Evolutionary conservation across 139 green algal species (phyloP).

Genomic region (Chlorella sp.): DNA sequence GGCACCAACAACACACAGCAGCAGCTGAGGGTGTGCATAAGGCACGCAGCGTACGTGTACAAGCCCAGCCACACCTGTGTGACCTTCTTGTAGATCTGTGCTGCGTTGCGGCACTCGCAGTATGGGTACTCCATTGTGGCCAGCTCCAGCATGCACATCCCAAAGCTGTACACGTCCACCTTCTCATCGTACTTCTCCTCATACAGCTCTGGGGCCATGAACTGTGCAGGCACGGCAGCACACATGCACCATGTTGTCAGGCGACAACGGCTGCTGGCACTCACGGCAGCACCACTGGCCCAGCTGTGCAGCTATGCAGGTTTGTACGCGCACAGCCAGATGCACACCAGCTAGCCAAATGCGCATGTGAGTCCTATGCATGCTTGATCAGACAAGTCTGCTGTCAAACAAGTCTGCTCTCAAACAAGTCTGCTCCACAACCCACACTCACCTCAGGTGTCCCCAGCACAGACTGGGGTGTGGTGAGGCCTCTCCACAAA

Average conservation of each 20-base stretch:
- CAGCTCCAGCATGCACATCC: slow-evolving; percentile 98
- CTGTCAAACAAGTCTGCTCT: no score
- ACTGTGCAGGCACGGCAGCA: slow-evolving; percentile 56
- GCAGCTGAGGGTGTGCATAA: no score
- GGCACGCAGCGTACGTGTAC: no score
- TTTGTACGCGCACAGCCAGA: no score
- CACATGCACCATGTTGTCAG: background rate
- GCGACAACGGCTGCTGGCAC: no score
- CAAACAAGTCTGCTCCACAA: background rate
- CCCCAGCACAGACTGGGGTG: slow-evolving; percentile 88
- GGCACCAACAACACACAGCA: no score
- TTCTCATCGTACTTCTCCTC: slow-evolving; percentile 99
- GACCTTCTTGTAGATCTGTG: slow-evolving; percentile 99
- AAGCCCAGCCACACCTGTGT: slow-evolving; percentile 73
- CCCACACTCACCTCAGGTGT: no score
- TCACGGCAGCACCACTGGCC: no score
- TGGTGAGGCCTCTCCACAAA: slow-evolving; percentile 77
- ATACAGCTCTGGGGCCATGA: slow-evolving; percentile 99
- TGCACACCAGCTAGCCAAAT: background rate
- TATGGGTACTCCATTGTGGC: slow-evolving; percentile 98
- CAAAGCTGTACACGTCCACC: slow-evolving; percentile 67
- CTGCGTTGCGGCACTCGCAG: slow-evolving; percentile 93
- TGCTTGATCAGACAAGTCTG: no score
- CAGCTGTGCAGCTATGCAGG: no score
- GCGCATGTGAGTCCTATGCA: background rate